Evolutionary conservation across 768 basidiomycete genomes (phyloP), one percentile per base, ranked within the genome.

Genomic region (Leccinum ochraceum): DNA sequence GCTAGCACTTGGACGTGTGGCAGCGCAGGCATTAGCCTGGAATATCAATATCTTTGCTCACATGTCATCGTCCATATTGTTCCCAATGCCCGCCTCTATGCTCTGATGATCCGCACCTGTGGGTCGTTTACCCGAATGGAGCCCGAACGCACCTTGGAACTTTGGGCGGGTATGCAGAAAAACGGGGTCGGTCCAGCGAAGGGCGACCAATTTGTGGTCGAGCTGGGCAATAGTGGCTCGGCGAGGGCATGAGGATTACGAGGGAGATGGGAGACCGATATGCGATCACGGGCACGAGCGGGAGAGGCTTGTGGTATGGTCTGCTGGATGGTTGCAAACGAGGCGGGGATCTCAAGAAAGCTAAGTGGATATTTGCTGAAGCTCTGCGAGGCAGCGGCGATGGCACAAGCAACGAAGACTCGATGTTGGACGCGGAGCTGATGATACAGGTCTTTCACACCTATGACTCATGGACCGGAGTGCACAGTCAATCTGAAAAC

Each of bases 121-220:
- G 89, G 89, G 1, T 77, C 69, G 17, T 79, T 81, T 4, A 78
- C 82, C 4, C 77, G 77, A 24, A 85, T 89, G 1, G 89, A 95
- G 64, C 92, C 94, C 0, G 94, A 97, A 70, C 87, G 92, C 48
- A 97, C 96, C 0, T 79, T 96, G 60, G 97, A 99, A 70, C 79
- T 98, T 1, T 97, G 91, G 85, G 86, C 83, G 28, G 96, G 98
- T 73, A 94, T 98, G 94, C 91, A 89, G 2, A 90, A 94, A 68
- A 82, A 82, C 37, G 65, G 78, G 3, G 74, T 94, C 14, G 62
- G 74, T 11, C 94, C 95, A 0, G 86, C 86, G 0, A 78, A 79
- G 2, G 83, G 79, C 4, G 81, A 67, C 80, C 86, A 10, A 90
- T 92, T 0, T 92, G 93, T 68, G 90, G 90, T 11, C 76, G 84